Evolutionary conservation across 2,329 filamentous ascomycete species (phyloP).

Genomic region (Neofusicoccum cordaticola): DNA sequence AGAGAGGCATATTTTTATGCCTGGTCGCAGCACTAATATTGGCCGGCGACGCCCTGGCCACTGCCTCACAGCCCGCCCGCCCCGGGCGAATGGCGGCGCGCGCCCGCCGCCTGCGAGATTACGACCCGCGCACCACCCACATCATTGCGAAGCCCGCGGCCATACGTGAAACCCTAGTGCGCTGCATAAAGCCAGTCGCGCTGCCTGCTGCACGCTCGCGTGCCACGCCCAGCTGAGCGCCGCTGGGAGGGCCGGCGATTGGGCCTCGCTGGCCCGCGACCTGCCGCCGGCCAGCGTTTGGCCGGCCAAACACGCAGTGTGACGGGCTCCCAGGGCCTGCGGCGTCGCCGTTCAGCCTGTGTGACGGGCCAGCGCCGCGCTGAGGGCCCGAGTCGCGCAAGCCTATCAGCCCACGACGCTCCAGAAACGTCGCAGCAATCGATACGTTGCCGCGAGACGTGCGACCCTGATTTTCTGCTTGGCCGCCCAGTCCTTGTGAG

Average conservation of each 20-base stretch:
- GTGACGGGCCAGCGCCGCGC: background rate
- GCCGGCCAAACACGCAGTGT: constrained; percentile 3
- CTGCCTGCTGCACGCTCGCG: constrained; percentile 6
- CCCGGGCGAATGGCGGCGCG: constrained; percentile 14
- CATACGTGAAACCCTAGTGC: constrained; percentile 20
- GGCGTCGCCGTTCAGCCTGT: constrained; percentile 2
- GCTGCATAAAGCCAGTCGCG: constrained; percentile 19
- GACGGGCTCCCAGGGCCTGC: background rate
- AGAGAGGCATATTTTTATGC: constrained; percentile 30
- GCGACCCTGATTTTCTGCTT: constrained; percentile 16
- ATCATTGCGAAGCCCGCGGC: constrained; percentile 14
- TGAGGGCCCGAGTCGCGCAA: constrained; percentile 1
- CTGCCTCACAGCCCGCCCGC: constrained; percentile 7
- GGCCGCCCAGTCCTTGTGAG: background rate
- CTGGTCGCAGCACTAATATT: constrained; percentile 30
- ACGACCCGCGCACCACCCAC: constrained; percentile 17
- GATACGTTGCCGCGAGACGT: constrained; percentile 18
- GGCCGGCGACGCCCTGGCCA: constrained; percentile 11
- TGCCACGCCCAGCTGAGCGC: constrained; percentile 6
- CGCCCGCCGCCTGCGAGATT: constrained; percentile 17
- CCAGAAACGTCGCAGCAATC: constrained; percentile 11
- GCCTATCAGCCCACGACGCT: constrained; percentile 12
- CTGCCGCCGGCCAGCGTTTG: background rate
- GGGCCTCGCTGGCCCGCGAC: constrained; percentile 11
- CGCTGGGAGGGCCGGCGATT: constrained; percentile 6